These are phyloP conservation scores for Metschnikowia continentalis DNA, from an alignment of 805 yeast species.

Conservation along the genomic window DNA sequence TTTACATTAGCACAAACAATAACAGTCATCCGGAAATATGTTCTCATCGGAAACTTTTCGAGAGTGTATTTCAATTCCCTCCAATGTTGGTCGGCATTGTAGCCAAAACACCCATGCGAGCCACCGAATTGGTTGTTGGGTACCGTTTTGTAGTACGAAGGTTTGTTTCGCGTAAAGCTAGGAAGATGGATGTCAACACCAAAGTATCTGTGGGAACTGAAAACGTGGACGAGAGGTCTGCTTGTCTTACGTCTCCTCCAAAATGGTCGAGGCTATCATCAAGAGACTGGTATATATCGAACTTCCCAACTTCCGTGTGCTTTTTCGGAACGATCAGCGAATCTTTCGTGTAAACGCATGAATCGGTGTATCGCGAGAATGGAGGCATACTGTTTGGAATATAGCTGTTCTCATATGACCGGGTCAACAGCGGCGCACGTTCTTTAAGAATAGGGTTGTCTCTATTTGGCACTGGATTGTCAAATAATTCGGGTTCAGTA, in stretches of 20 bases:
- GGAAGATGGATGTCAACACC: slow-evolving; percentile 28
- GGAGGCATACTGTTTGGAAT: slow-evolving; percentile 36
- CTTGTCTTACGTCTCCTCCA: not conserved
- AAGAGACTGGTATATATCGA: slow-evolving; percentile 34
- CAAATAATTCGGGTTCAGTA: slow-evolving; percentile 7
- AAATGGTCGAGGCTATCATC: not conserved
- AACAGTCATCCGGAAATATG: not conserved
- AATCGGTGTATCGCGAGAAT: slow-evolving; percentile 33
- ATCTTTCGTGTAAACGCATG: slow-evolving; percentile 20
- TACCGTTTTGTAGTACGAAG: slow-evolving; percentile 19
- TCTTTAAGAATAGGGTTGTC: slow-evolving; percentile 22
- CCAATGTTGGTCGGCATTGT: not conserved
- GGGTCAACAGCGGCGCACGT: slow-evolving; percentile 3
- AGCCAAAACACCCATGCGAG: slow-evolving; percentile 5
- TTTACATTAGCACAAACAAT: not conserved
- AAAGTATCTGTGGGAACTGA: slow-evolving; percentile 31
- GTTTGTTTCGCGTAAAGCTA: slow-evolving; percentile 31
- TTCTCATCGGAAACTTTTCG: not conserved
- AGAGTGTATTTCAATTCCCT: not conserved
- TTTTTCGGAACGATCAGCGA: slow-evolving; percentile 31
- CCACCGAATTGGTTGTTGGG: slow-evolving; percentile 7
- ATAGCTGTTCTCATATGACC: slow-evolving; percentile 9
- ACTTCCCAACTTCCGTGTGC: slow-evolving; percentile 30
- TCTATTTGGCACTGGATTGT: slow-evolving; percentile 33
- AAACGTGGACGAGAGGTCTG: slow-evolving; percentile 24